Evolutionary conservation across 2,329 filamentous ascomycete genomes (phyloP).

Genomic region (Aspergillus luchuensis): DNA sequence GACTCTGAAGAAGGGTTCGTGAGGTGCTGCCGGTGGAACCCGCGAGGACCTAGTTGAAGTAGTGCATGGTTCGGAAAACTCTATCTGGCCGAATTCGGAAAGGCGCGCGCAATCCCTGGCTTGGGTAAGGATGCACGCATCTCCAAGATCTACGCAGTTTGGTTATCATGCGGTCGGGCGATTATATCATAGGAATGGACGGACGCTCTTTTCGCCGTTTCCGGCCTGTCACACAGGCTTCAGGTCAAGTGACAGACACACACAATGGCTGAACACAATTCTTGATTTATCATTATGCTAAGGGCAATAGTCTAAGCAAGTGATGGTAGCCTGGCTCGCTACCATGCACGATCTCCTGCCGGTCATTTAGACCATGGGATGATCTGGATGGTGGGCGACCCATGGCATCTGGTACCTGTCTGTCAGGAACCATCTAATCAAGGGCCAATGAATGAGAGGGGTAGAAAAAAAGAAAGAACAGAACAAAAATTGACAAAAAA

Average conservation of each 20-base stretch:
- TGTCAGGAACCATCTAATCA: slow-evolving; percentile 2
- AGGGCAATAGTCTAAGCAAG: not conserved
- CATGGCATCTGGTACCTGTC: not conserved
- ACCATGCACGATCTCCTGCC: not conserved
- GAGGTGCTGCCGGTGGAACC: slow-evolving; percentile 12
- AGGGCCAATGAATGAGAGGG: not conserved
- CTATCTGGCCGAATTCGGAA: slow-evolving; percentile 24
- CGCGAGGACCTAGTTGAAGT: slow-evolving; percentile 1
- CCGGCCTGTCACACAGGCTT: not conserved
- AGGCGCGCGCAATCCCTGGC: slow-evolving; percentile 13
- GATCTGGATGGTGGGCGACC: not conserved
- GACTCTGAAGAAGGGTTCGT: slow-evolving; percentile 14
- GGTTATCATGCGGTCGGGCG: slow-evolving; percentile 3
- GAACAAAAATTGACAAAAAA: not conserved
- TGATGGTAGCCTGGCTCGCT: slow-evolving; percentile 3
- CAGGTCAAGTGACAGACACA: too few species aligned
- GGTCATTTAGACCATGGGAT: not conserved
- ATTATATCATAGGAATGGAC: slow-evolving; percentile 3
- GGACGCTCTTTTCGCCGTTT: not conserved
- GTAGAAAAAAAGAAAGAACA: not conserved
- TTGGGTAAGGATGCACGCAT: not conserved
- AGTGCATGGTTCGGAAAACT: slow-evolving; percentile 22
- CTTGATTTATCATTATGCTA: too few species aligned
- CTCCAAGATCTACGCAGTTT: not conserved
- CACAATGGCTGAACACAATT: too few species aligned